phyloP scores from a whole-genome alignment of 345 rosid species.

The Syzygium aromaticum region DNA sequence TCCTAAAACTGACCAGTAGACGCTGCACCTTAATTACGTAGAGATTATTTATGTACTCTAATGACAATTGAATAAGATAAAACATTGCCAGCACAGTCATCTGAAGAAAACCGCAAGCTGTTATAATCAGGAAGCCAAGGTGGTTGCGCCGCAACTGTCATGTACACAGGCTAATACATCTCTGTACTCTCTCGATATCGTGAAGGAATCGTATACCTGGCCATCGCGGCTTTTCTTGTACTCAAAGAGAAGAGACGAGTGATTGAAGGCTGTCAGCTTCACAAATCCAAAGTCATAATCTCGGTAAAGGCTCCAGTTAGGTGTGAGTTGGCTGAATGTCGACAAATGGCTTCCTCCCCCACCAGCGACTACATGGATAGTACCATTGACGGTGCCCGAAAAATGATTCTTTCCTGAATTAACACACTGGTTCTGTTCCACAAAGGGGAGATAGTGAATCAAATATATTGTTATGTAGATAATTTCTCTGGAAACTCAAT shows the following conservation, averaged over 20 bases:
- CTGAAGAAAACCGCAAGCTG: neutral
- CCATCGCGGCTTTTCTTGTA: conserved; percentile 83
- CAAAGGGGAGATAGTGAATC: neutral
- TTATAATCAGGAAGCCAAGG: conserved; percentile 33
- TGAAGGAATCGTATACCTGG: conserved; percentile 68
- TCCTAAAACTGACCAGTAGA: neutral
- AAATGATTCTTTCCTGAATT: conserved; percentile 39
- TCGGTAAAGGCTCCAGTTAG: conserved; percentile 68
- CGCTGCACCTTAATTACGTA: neutral
- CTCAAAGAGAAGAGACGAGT: conserved; percentile 73
- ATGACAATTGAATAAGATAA: neutral
- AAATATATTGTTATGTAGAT: neutral
- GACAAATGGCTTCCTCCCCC: conserved; percentile 81
- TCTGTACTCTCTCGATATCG: conserved; percentile 72
- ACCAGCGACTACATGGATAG: conserved; percentile 86
- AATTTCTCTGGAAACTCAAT: neutral
- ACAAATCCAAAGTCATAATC: conserved; percentile 77
- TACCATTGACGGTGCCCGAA: conserved; percentile 59
- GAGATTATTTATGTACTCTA: neutral
- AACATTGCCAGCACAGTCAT: neutral
- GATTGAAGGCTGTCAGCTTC: conserved; percentile 69
- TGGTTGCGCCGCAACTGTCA: conserved; percentile 61
- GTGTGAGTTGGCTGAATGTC: conserved; percentile 30
- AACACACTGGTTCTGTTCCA: conserved; percentile 64
- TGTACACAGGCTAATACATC: conserved; percentile 76